Evolutionary conservation across 2,329 filamentous ascomycete genomes (phyloP), one percentile per base, ranked within the genome.

Genomic region (Ceratocystis huliohia): DNA sequence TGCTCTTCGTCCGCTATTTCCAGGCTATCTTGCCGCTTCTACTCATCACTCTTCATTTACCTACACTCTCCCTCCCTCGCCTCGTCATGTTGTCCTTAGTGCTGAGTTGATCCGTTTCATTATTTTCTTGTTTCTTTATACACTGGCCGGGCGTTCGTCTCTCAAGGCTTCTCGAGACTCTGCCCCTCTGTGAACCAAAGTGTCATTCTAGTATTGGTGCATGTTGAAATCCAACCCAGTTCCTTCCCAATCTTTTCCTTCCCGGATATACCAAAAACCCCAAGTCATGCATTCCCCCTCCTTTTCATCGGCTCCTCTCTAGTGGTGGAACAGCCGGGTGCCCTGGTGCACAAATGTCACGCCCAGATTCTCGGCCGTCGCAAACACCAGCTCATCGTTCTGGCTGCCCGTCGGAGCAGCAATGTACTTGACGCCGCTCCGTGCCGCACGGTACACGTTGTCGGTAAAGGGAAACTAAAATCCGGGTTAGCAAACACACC

Each of bases 301-400:
- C 13, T 41, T 30, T n/a, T 50, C 30, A 17, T 4, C 25, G 22
- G 2, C 17, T 20, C 30, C 17, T n/a, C 28, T 48, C 22, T 88
- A 97, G 78, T 97, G 93, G 78, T 96, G 93, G 86, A 97, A 97
- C 70, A 97, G 82, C 72, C 94, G 86, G 68, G 89, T 88, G 75
- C 88, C 91, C 82, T 99, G 94, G 82, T 99, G 91, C 46, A 97
- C 88, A 77, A 97, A 96, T 57, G 88, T 91, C 72, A 97, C 96
- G 66, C 88, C 89, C 70, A 96, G 81, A 80, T 93, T 91, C 80
- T 96, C 91, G 4, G 92, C 91, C 10, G 92, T 95, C 75, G 91
- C 87, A 72, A 96, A 89, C 59, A 94, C 90, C 63, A 86, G 83
- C 67, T 81, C 77, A 75, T 94, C 90, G 74, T 94, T 94, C 77